Evolutionary conservation across 176 grass and related monocot genomes (phyloP).

Genomic region (Zea luxurians): DNA sequence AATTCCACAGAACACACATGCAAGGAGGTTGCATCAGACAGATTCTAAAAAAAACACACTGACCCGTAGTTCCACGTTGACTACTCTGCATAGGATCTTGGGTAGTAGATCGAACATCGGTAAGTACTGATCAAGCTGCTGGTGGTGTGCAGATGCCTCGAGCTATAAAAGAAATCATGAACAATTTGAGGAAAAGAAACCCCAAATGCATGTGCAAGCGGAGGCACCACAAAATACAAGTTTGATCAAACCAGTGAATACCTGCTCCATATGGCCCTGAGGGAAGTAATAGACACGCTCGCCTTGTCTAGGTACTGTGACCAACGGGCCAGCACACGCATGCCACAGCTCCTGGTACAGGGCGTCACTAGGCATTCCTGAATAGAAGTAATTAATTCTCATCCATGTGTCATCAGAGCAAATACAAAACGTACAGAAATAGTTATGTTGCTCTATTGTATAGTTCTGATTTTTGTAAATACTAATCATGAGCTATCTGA

Average conservation of each 20-base stretch:
- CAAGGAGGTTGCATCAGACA: constrained; percentile 32
- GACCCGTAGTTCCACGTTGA: constrained; percentile 78
- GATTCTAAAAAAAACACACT: constrained; percentile 28
- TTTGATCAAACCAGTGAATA: constrained; percentile 33
- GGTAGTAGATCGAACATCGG: constrained; percentile 74
- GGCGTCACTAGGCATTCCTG: constrained; percentile 45
- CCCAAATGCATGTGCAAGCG: neutral
- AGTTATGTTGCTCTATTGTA: neutral
- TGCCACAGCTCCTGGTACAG: constrained; percentile 83
- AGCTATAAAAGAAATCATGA: constrained; percentile 58
- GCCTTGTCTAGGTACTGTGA: constrained; percentile 64
- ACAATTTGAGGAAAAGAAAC: constrained; percentile 23
- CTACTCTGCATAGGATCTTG: constrained; percentile 86
- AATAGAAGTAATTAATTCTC: constrained; percentile 11
- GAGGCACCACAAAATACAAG: neutral
- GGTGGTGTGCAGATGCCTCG: constrained; percentile 80
- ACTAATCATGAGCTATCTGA: neutral
- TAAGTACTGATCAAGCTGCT: constrained; percentile 80
- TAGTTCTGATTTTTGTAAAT: neutral
- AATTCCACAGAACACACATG: neutral
- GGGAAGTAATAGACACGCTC: constrained; percentile 95
- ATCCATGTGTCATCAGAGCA: constrained; percentile 8
- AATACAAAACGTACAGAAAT: neutral
- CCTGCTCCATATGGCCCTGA: constrained; percentile 99
- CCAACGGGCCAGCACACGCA: constrained; percentile 83